Evolutionary conservation across 148 eudicot genomes (phyloP).

Genomic region (Fagopyrum homotropicum): DNA sequence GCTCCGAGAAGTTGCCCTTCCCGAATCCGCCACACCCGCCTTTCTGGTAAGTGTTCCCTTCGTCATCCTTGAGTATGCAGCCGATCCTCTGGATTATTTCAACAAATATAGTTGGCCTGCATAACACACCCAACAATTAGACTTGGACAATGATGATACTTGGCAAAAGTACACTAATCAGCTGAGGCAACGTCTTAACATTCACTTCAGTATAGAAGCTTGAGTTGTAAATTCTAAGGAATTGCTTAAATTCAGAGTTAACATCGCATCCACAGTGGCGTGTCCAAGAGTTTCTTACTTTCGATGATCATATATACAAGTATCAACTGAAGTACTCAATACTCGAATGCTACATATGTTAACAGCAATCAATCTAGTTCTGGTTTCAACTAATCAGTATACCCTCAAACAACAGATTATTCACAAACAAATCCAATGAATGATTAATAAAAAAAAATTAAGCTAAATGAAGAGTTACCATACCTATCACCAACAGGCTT

Average conservation of each 20-base stretch:
- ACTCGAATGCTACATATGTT: too few relatives aligned
- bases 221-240: not conserved
- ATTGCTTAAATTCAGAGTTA: too few relatives aligned
- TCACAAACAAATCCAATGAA: not conserved
- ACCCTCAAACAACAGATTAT: not conserved
- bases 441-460: not conserved
- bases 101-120: conserved; percentile 87
- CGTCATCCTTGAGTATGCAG: conserved; percentile 68
- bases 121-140: not conserved
- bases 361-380: not conserved
- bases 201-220: not conserved
- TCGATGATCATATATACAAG: too few relatives aligned
- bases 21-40: conserved; percentile 98
- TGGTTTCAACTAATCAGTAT: not conserved
- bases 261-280: too few relatives aligned
- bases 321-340: too few relatives aligned
- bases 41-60: conserved; percentile 66
- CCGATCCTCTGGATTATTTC: conserved; percentile 97
- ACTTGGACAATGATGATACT: too few relatives aligned
- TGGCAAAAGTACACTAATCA: too few relatives aligned
- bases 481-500: conserved; percentile 95
- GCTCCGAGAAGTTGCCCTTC: conserved; percentile 95
- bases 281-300: too few relatives aligned
- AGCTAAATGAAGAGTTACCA: not conserved
- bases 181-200: not conserved